Percentiles rank a stretch among this genome's conserved stretches.
Evolutionary conservation across 116 monocot genomes (phyloP).

Genomic region (Dioscorea cayenensis): DNA sequence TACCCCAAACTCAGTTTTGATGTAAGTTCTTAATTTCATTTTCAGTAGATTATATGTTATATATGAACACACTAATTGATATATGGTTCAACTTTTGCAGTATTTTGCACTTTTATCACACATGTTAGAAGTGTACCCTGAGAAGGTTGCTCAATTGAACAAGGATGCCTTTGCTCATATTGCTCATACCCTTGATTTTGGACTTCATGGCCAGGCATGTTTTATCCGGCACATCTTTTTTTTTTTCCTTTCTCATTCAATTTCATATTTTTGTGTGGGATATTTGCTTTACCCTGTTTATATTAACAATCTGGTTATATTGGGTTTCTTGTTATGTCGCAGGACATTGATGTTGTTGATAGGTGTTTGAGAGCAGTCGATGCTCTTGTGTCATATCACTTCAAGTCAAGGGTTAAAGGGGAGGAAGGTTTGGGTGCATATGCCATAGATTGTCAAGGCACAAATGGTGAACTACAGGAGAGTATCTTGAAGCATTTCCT

Average conservation of each 20-base stretch:
- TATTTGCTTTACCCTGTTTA: not conserved
- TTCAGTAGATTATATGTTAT: not conserved
- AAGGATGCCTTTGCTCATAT: conserved; percentile 62
- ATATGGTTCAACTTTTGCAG: conserved; percentile 32
- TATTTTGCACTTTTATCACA: conserved; percentile 83
- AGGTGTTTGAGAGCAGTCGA: conserved; percentile 80
- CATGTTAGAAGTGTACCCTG: conserved; percentile 94
- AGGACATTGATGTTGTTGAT: conserved; percentile 84
- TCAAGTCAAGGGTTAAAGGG: conserved; percentile 45
- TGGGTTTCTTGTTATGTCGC: conserved; percentile 9
- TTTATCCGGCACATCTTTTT: not conserved
- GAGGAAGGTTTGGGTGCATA: conserved; percentile 49
- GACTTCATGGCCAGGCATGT: conserved; percentile 61
- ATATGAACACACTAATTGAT: not conserved
- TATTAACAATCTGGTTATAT: not conserved
- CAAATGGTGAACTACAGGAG: conserved; percentile 45
- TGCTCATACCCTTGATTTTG: conserved; percentile 63
- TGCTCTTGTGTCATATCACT: conserved; percentile 85
- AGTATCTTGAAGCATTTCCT: conserved; percentile 67
- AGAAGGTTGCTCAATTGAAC: conserved; percentile 76
- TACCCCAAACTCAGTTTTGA: conserved; percentile 80
- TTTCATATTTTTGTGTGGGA: not conserved
- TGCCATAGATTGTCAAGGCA: conserved; percentile 21
- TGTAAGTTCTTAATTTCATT: conserved; percentile 36
- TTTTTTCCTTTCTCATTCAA: not conserved